Percentiles rank a stretch among this genome's conserved stretches.
Evolutionary conservation across 129 eudicot species (phyloP).

Genomic region (Glebionis coronaria): DNA sequence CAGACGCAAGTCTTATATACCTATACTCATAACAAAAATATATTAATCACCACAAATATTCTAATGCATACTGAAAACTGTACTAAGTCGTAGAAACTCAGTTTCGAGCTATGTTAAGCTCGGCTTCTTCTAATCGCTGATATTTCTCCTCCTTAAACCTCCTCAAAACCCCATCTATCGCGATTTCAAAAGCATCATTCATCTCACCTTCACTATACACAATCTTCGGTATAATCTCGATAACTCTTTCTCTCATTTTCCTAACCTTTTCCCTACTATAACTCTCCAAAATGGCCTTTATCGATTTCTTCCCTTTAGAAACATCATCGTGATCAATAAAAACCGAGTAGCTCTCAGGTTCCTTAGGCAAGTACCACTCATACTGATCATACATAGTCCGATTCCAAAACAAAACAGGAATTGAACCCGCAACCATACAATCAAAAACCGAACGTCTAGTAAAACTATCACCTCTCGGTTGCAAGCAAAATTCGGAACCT

Average conservation of each 20-base stretch:
- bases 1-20: too few relatives aligned
- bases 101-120: not conserved
- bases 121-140: slow-evolving; percentile 10
- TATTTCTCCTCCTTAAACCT: slow-evolving; percentile 44
- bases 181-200: slow-evolving; percentile 81
- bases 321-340: slow-evolving; percentile 68
- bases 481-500: slow-evolving; percentile 77
- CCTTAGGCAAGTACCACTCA: slow-evolving; percentile 81
- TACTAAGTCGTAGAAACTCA: not conserved
- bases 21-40: too few relatives aligned
- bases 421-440: slow-evolving; percentile 88
- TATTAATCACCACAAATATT: not conserved
- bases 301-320: slow-evolving; percentile 41
- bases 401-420: slow-evolving; percentile 89
- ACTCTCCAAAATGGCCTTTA: slow-evolving; percentile 50
- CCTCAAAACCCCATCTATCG: slow-evolving; percentile 53
- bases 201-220: slow-evolving; percentile 48
- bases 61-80: not conserved
- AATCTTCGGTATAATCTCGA: slow-evolving; percentile 57
- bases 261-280: slow-evolving; percentile 44
- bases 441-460: slow-evolving; percentile 83
- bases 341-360: slow-evolving; percentile 76
- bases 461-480: slow-evolving; percentile 87
- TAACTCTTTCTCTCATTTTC: slow-evolving; percentile 72
- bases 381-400: slow-evolving; percentile 70